Percentiles rank a stretch among this genome's conserved stretches.
Conservation (phyloP, 768 basidiomycete genomes). For the Xerocomellus amylosporus region DNA sequence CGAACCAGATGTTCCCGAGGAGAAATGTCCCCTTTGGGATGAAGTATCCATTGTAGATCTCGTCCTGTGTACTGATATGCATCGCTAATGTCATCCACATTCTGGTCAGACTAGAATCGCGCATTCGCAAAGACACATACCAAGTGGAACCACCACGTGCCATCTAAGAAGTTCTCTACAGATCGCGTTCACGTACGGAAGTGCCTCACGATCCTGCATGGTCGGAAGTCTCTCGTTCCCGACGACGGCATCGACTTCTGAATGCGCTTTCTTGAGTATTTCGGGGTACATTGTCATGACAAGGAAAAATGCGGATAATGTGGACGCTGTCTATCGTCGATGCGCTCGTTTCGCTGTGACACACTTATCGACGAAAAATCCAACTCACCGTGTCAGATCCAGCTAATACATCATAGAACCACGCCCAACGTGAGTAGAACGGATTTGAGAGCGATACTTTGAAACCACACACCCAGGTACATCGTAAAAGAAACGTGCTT, state of each 20-base stretch:
- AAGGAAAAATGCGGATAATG: constrained; percentile 19
- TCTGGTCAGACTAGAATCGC: background rate
- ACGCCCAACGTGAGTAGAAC: background rate
- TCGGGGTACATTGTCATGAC: constrained; percentile 14
- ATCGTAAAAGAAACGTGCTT: constrained; percentile 15
- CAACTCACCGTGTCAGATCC: constrained; percentile 14
- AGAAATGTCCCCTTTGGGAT: constrained; percentile 19
- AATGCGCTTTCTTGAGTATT: constrained; percentile 5
- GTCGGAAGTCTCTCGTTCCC: constrained; percentile 13
- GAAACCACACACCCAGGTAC: constrained; percentile 13
- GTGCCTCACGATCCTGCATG: constrained; percentile 6
- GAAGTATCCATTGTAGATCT: constrained; percentile 15
- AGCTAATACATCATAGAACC: constrained; percentile 19
- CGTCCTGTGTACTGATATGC: constrained; percentile 15
- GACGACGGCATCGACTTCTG: constrained; percentile 12
- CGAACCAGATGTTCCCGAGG: constrained; percentile 10
- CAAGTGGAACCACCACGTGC: background rate
- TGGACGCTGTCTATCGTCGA: constrained; percentile 15
- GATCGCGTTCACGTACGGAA: constrained; percentile 17
- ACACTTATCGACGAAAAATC: constrained; percentile 18
- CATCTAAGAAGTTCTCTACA: constrained; percentile 15
- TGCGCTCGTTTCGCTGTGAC: background rate
- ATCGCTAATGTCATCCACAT: background rate
- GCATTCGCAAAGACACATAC: background rate
- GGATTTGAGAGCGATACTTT: background rate